Conservation (phyloP, 139 green algal genomes). For the Chlamydomonas applanata region DNA sequence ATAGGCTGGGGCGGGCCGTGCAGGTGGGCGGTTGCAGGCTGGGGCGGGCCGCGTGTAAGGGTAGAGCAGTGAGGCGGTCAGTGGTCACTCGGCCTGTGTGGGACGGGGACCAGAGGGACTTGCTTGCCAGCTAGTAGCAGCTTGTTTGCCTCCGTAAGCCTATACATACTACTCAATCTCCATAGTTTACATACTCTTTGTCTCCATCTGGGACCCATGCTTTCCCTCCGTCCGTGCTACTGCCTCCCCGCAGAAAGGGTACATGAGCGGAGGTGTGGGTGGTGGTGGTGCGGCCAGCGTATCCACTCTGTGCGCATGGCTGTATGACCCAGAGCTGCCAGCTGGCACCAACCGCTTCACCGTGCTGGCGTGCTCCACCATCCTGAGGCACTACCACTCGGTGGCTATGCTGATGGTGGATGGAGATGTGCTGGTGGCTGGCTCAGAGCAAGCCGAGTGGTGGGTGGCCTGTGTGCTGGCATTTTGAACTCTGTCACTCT, state of each 20-base stretch:
- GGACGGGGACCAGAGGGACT: too few relatives aligned
- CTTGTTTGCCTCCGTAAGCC: too few relatives aligned
- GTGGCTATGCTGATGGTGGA: neutral
- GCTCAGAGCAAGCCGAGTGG: constrained; percentile 1
- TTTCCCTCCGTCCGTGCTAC: neutral
- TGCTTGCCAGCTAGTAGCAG: too few relatives aligned
- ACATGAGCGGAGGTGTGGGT: neutral
- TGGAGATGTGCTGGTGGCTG: constrained; percentile 1
- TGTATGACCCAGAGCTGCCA: constrained; percentile 1
- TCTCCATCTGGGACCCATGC: too few relatives aligned
- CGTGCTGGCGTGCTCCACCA: neutral
- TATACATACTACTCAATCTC: too few relatives aligned
- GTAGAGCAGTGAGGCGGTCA: too few relatives aligned
- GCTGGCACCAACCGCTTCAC: neutral
- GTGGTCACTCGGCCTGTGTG: too few relatives aligned
- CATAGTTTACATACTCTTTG: too few relatives aligned
- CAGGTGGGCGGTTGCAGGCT: too few relatives aligned
- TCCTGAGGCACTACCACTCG: neutral
- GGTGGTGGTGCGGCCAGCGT: neutral
- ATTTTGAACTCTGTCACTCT: neutral
- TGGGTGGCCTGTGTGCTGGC: neutral
- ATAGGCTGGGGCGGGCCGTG: too few relatives aligned
- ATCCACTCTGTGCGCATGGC: neutral
- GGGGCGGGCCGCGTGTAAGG: too few relatives aligned
- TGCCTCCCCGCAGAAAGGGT: neutral